Evolutionary conservation across 495 filamentous ascomycete genomes (phyloP), one percentile per base, ranked within the genome.

Genomic region (Tuber calosporum): DNA sequence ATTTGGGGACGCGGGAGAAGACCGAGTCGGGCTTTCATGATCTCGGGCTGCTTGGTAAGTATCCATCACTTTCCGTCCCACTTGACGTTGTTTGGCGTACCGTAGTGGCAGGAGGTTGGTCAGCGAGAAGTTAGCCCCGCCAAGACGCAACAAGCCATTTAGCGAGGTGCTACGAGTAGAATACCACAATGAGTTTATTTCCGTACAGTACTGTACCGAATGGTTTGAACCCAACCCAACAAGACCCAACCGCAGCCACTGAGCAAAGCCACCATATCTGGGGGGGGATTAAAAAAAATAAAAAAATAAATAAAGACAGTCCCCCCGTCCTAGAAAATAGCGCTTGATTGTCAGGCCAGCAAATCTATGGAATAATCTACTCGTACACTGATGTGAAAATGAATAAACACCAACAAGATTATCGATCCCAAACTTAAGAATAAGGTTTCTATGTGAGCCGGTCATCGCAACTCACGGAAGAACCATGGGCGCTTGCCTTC

Each of bases 401-500:
- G 30, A 62, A 62, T 13, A 62, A 8, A 62, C 48, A 26, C 48
- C 11, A 30, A 58, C 26, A 62, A 62, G 53, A 34, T 11, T 34
- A 62, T 34, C 0, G 15, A 62, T 17, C 53, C 53, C 11, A 1
- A 34, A 62, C 26, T 30, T 34, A 34, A 58, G 22, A 53, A 15
- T 19, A 62, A 34, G 53, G 26, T 5, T 62, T 34, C 53, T 4
- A 5, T 34, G 53, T 30, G 53, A 62, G 34, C 26, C 53, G 13
- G 69, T 45, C 43, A 37, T 34, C 38, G 45, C 34, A 70, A 11
- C 17, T 74, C 71, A 26, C 9, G 17, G 30, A 70, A 86, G 75
- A 87, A 90, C 89, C 90, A 92, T 22, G 90, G 89, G 79, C 81
- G 83, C 26, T 83, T 81, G 11, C 70, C 81, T 1, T 79, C 84